Base-by-base conservation (phyloP, 1,284 basidiomycete species). In the Cutaneotrichosporon mucoides region DNA sequence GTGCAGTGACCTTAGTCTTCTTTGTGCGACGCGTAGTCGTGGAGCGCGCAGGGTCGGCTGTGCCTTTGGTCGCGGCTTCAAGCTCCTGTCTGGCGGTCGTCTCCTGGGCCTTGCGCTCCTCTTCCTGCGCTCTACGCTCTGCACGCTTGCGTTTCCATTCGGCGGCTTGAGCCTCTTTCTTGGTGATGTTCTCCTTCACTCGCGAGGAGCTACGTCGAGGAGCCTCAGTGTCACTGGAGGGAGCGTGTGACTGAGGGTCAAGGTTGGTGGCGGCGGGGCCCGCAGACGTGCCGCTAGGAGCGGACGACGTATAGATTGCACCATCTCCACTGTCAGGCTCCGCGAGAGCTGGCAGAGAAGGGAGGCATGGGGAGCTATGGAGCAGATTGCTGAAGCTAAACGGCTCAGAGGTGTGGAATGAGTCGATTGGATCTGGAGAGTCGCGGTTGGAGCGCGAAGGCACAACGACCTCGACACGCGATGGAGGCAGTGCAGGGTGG, bases 101-200 rank as follows among this genome's bases (percentile, higher is more conserved):
- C 24, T 24, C 24, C 24, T 24, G 24, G 24, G 24, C 24, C 24
- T 24, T 24, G 24, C 24, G 24, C 24, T 24, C 24, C 24, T 24
- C 52, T 33, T 57, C 34, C 16, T 40, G 53, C 34, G 60, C 66
- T 45, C 66, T 64, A 40, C 62, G 57, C 52, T 62, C 62, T 10
- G 48, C 41, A 6, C 66, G 52, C 44, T 64, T 60, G 15, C 68
- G 53, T 43, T 63, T 61, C 9, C 59, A 45, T 43, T 69, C 69
- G 13, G 61, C 66, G 3, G 62, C 67, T 10, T 60, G 68, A 8
- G 59, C 66, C 41, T 59, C 64, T n/a, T 52, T 49, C 50, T 66
- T 67, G 35, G 63, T 61, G 48, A 61, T 60, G 37, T 56, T 53
- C 8, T 64, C 57, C 38, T 66, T 62, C 7, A 65, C 57, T 2